Percentiles rank a stretch among this genome's conserved stretches.
phyloP scores from a whole-genome alignment of 139 green algal genomes.

The Chlamydomonas sphaeroides region DNA sequence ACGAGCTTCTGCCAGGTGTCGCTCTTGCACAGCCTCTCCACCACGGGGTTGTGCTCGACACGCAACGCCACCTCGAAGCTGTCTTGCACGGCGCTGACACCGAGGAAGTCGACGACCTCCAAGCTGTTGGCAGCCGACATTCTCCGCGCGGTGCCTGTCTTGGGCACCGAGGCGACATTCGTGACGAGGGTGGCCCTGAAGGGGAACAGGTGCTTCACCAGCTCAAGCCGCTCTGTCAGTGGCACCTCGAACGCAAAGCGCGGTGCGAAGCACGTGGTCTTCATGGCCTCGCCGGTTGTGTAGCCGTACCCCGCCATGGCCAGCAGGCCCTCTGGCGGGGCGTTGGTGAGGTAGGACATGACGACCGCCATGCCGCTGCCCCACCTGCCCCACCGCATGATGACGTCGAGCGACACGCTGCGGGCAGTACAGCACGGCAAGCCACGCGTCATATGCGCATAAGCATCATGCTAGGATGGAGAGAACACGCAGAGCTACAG shows the following conservation, averaged over 20 bases:
- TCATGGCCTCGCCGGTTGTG: not conserved
- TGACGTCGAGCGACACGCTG: not conserved
- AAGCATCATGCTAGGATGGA: no score
- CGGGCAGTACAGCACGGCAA: not conserved
- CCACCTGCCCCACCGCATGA: not conserved
- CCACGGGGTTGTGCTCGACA: not conserved
- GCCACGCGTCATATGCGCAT: not conserved
- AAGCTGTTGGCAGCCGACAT: not conserved
- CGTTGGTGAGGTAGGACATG: not conserved
- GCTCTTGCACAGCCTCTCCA: not conserved
- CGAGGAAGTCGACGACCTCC: not conserved
- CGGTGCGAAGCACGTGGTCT: not conserved
- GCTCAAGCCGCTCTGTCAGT: not conserved
- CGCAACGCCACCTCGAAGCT: not conserved
- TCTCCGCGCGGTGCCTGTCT: not conserved
- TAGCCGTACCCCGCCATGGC: slow-evolving; percentile 7
- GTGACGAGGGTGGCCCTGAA: not conserved
- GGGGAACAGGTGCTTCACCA: not conserved
- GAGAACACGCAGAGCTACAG: not conserved
- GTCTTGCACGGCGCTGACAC: not conserved
- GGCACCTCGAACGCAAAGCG: not conserved
- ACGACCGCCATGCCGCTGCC: not conserved
- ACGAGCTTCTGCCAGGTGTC: not conserved
- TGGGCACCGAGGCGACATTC: not conserved
- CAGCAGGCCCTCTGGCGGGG: not conserved